phyloP scores from a whole-genome alignment of 192 early-diverging fungal species.

The Linderina pennispora region DNA sequence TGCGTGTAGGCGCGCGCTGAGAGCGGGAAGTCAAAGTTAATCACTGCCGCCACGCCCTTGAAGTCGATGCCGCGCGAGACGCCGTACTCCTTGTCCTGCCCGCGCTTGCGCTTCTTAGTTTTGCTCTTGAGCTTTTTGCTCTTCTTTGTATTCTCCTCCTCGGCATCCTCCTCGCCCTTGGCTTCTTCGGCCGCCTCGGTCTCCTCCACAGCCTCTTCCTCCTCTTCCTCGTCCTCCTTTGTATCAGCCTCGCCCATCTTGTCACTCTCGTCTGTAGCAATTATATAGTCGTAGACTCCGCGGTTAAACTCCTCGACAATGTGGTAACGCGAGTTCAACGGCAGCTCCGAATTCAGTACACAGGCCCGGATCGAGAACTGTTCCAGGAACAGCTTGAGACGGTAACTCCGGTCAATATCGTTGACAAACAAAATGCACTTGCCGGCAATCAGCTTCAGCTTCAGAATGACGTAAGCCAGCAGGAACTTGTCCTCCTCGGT shows the following conservation, averaged over 20 bases:
- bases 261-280: conserved; percentile 90
- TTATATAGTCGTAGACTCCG: conserved; percentile 90
- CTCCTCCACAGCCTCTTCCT: conserved; percentile 12
- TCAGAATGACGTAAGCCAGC: conserved; percentile 82
- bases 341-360: conserved; percentile 93
- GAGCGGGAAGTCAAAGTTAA: conserved; percentile 96
- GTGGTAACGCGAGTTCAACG: conserved; percentile 85
- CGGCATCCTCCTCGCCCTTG: conserved; percentile 12
- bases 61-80: conserved; percentile 97
- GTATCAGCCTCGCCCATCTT: conserved; percentile 58
- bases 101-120: conserved; percentile 37
- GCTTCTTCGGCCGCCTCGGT: conserved; percentile 28
- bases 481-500: conserved; percentile 84
- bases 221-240: conserved; percentile 50
- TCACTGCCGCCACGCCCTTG: conserved; percentile 81
- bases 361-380: conserved; percentile 90
- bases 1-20: conserved; percentile 85
- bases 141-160: conserved; percentile 11
- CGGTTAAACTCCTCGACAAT: conserved; percentile 97
- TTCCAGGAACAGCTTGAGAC: conserved; percentile 90
- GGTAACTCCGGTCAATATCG: conserved; percentile 89
- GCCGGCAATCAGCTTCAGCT: conserved; percentile 81
- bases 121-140: conserved; percentile 1
- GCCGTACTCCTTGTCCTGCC: conserved; percentile 84
- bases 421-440: conserved; percentile 97